These are phyloP conservation scores for Meredithiella fracta DNA, from an alignment of 2,329 filamentous ascomycete genomes.

Conservation along the genomic window DNA sequence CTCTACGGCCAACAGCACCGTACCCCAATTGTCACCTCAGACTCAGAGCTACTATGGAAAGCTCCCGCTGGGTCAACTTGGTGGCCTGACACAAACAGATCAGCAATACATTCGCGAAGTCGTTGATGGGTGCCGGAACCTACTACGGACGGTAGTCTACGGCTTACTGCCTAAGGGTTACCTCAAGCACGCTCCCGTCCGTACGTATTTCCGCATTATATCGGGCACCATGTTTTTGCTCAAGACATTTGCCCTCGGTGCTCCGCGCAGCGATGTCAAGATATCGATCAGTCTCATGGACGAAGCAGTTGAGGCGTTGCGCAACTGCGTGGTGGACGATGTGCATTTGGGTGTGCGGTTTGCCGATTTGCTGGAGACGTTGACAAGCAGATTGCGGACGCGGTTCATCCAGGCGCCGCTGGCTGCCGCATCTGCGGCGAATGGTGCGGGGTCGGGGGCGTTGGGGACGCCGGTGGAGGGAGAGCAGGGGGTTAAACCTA, in stretches of 20 bases:
- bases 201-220: conserved; percentile 76
- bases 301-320: conserved; percentile 53
- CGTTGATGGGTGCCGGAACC: conserved; percentile 58
- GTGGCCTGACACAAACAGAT: conserved; percentile 47
- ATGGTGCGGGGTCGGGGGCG: conserved; percentile 24
- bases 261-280: conserved; percentile 61
- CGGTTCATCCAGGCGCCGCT: conserved; percentile 49
- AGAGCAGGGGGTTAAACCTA: too few species aligned
- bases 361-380: conserved; percentile 62
- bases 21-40: conserved; percentile 39
- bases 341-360: conserved; percentile 75
- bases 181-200: conserved; percentile 66
- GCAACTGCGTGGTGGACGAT: conserved; percentile 68
- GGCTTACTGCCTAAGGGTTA: conserved; percentile 58
- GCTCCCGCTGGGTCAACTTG: conserved; percentile 45
- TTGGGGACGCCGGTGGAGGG: not conserved
- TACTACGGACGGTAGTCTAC: conserved; percentile 62
- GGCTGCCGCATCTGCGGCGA: conserved; percentile 20
- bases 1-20: conserved; percentile 18
- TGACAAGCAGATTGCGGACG: conserved; percentile 57
- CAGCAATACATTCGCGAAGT: conserved; percentile 62
- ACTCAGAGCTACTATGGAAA: conserved; percentile 49
- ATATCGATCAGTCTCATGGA: conserved; percentile 62
- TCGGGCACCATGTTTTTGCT: conserved; percentile 72
- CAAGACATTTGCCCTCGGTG: conserved; percentile 69